Evolutionary conservation across 106 monocot species (phyloP).

Genomic region (Dioscorea alata): DNA sequence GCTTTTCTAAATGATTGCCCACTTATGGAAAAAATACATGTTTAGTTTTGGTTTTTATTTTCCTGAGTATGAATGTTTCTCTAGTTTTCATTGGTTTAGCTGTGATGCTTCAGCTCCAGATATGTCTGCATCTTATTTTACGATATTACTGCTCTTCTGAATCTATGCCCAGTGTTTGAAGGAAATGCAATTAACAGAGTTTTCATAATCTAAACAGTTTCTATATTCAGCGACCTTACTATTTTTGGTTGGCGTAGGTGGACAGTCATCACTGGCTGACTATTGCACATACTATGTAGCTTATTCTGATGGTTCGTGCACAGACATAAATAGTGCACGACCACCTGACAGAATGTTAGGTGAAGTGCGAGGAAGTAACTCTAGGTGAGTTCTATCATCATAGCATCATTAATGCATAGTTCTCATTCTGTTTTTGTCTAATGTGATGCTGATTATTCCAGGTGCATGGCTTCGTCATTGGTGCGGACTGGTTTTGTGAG

Average conservation of each 20-base stretch:
- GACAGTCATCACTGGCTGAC: conserved; percentile 98
- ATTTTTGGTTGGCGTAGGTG: conserved; percentile 49
- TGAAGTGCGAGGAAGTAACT: conserved; percentile 89
- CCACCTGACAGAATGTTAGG: conserved; percentile 95
- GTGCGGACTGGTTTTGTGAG: conserved; percentile 97
- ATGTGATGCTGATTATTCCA: conserved; percentile 12
- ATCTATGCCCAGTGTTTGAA: too few relatives aligned
- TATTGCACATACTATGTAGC: conserved; percentile 99
- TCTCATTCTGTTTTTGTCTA: not conserved
- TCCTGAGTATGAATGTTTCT: too few relatives aligned
- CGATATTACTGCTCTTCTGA: too few relatives aligned
- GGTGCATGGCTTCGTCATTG: conserved; percentile 97
- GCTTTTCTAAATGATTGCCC: too few relatives aligned
- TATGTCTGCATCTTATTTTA: too few relatives aligned
- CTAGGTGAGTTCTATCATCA: conserved; percentile 58
- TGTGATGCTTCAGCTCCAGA: too few relatives aligned
- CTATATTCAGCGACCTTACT: not conserved
- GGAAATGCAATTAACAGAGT: too few relatives aligned
- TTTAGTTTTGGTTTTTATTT: too few relatives aligned
- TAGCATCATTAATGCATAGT: not conserved
- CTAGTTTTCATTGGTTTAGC: too few relatives aligned
- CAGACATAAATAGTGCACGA: conserved; percentile 82
- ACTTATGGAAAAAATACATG: too few relatives aligned
- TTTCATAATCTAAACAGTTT: not conserved
- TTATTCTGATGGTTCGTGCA: conserved; percentile 99